Evolutionary conservation across 2,329 filamentous ascomycete genomes (phyloP).

Genomic region (Fusarium aywerte): DNA sequence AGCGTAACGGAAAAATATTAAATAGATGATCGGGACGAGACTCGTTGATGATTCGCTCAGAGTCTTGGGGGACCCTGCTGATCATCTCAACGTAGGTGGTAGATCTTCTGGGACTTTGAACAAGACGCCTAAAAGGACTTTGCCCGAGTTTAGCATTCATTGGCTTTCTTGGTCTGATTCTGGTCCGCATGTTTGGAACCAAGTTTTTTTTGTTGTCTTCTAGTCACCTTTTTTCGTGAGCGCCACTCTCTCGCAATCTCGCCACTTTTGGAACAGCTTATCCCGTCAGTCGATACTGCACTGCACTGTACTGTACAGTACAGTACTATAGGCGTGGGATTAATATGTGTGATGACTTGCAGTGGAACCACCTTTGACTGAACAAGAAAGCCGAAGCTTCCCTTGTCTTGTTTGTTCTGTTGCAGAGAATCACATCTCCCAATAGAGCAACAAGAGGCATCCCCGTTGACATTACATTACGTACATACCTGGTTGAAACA

Average conservation of each 20-base stretch:
- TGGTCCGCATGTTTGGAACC: conserved; percentile 19
- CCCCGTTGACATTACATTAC: conserved; percentile 11
- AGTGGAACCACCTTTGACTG: conserved; percentile 21
- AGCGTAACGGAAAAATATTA: conserved; percentile 10
- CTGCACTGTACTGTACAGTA: neutral
- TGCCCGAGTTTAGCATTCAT: conserved; percentile 15
- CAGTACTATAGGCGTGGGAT: neutral
- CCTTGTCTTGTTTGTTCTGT: neutral
- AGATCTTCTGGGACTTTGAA: conserved; percentile 26
- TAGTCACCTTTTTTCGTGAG: conserved; percentile 7
- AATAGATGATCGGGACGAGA: conserved; percentile 3
- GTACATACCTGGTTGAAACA: conserved; percentile 14
- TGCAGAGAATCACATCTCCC: neutral
- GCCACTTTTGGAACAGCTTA: conserved; percentile 15
- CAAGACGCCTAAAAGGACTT: conserved; percentile 18
- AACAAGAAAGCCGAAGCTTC: conserved; percentile 32
- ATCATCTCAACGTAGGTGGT: conserved; percentile 37
- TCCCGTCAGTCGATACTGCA: conserved; percentile 15
- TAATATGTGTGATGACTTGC: conserved; percentile 5
- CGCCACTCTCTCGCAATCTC: conserved; percentile 37
- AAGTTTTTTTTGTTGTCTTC: conserved; percentile 29
- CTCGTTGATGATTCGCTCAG: conserved; percentile 27
- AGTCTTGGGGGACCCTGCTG: conserved; percentile 36
- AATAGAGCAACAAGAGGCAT: conserved; percentile 4
- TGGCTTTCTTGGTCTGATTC: neutral